phyloP scores from a whole-genome alignment of 2,329 filamentous ascomycete species.

The Akanthomyces dipterigenus region DNA sequence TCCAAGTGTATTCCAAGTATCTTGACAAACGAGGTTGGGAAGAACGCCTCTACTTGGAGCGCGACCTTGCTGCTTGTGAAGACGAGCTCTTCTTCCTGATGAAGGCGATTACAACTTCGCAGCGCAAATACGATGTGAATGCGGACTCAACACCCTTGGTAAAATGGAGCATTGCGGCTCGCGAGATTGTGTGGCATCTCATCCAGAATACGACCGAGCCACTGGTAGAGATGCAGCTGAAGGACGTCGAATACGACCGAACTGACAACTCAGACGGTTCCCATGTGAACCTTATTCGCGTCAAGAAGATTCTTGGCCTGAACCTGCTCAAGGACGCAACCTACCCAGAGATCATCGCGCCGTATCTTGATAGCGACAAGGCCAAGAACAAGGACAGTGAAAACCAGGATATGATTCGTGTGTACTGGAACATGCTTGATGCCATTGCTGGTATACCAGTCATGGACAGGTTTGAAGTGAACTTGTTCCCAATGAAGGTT shows the following conservation, averaged over 20 bases:
- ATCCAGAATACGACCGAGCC: constrained; percentile 82
- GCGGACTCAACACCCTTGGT: constrained; percentile 72
- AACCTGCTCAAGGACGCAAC: constrained; percentile 86
- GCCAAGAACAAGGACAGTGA: constrained; percentile 32
- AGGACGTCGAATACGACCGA: constrained; percentile 85
- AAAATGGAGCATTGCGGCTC: constrained; percentile 88
- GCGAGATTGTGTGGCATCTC: constrained; percentile 95
- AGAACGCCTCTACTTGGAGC: constrained; percentile 80
- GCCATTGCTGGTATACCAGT: constrained; percentile 96
- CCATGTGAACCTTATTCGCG: constrained; percentile 84
- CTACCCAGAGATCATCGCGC: constrained; percentile 93
- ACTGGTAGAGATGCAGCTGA: constrained; percentile 85
- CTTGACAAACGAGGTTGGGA: constrained; percentile 88
- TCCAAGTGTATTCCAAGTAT: constrained; percentile 84
- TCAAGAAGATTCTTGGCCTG: constrained; percentile 79
- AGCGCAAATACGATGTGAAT: constrained; percentile 70
- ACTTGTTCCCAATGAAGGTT: constrained; percentile 85
- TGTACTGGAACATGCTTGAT: constrained; percentile 98
- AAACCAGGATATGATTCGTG: constrained; percentile 77
- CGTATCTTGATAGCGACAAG: constrained; percentile 68
- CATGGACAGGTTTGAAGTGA: constrained; percentile 94
- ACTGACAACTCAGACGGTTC: constrained; percentile 97
- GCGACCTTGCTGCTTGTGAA: constrained; percentile 81
- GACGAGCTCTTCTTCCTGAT: constrained; percentile 99
- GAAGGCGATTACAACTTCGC: constrained; percentile 97